Base-by-base conservation (phyloP, 208 protist genomes). In the Zelonia costaricensis region DNA sequence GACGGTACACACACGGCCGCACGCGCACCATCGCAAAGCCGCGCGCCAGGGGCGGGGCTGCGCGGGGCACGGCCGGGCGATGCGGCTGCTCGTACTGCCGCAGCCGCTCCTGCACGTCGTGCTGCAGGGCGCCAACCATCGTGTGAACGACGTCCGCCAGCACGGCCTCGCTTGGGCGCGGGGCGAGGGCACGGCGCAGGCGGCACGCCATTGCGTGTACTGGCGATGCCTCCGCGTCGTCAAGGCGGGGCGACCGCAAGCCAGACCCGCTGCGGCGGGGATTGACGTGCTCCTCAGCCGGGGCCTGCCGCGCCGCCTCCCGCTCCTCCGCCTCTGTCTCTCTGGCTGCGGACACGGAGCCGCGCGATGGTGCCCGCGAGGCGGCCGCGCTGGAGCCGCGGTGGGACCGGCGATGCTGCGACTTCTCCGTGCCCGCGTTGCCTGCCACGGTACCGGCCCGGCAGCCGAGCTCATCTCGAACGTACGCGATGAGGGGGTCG, bases 61-160 rank as follows among this genome's bases (percentile, higher is more conserved):
- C 13, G n/a, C n/a, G n/a, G n/a, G n/a, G n/a, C n/a, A n/a, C n/a
- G n/a, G n/a, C n/a, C n/a, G n/a, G n/a, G n/a, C n/a, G n/a, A n/a
- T n/a, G n/a, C n/a, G n/a, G n/a, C n/a, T n/a, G 6, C 28, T 30
- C 13, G 20, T 22, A 35, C 39, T 31, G 5, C 40, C 55, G 10
- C 40, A 70, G 51, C 6, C 12, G 28, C 15, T 62, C 58, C 47
- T 75, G 63, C 10, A 86, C 45, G 35, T 88, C 71, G 4, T 59
- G 44, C 53, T 79, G 53, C 8, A 86, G 54, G 10, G 65, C 66
- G 10, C 9, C 23, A 44, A 93, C 78, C 87, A 93, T 93, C 1
- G 84, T 78, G 56, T 93, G 75, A 4, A 93, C 76, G 4, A 93
- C 77, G 39, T 88, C 74, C 13, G 74, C 74, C 9, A 89, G 35